Evolutionary conservation across 495 filamentous ascomycete genomes (phyloP), one percentile per base, ranked within the genome.

Genomic region (Penicillium bovifimosum): DNA sequence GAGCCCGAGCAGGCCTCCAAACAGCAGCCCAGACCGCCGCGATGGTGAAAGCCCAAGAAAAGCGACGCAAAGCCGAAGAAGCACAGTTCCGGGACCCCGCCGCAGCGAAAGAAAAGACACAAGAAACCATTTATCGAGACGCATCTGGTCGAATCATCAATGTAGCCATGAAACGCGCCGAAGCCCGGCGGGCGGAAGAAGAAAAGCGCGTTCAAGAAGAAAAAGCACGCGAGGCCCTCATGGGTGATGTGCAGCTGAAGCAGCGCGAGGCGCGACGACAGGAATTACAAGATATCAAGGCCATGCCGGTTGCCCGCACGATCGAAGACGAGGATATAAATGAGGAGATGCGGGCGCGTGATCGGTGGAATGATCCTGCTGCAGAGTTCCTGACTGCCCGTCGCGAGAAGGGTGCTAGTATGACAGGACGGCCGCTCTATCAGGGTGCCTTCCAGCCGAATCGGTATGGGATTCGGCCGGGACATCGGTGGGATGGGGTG

Each of bases 401-500:
- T 50, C 66, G 56, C 32, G 75, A 58, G 5, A 52, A 60, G 0
- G 65, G 59, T 0, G 60, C 63, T 32, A 80, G 79, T 67, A 62
- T 64, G 20, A 81, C 79, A 9, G 85, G 88, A 35, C 84, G 77
- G 60, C 88, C 89, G 42, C 61, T 90, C 17, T 99, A 96, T 68
- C 73, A 82, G 54, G 93, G 92, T 0, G 74, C 84, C 0, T 87
- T 83, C 47, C 71, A 82, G 69, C 93, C 93, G 54, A 99, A 99
- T 82, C 79, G 93, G 50, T 97, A 96, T 78, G 88, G 89, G 14
- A 97, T 97, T 55, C 72, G 85, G 55, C 93, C 93, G 2, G 95
- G 93, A 7, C 86, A 95, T 74, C 72, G 86, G 60, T 99, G 93
- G 93, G 93, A 99, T 81, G 95, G 95, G 11, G 95, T 98, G 35